Evolutionary conservation across 192 early-diverging fungal species (phyloP), one percentile per base, ranked within the genome.

Genomic region (Coemansia brasiliensis): DNA sequence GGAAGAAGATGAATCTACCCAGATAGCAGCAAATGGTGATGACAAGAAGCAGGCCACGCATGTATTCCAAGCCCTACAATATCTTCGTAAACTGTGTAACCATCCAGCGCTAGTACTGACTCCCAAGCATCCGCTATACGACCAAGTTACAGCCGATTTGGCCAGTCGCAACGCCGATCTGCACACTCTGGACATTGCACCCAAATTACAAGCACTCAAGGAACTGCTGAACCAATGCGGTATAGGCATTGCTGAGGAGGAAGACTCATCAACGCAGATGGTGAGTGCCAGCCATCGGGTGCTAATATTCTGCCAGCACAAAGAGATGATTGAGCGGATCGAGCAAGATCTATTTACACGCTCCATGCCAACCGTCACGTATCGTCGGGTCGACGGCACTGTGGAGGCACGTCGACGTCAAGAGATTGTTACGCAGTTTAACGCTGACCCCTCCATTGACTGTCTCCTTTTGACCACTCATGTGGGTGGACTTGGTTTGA

Each of bases 61-160:
- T 65, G 90, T 98, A 21, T 99, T 99, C 85, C 97, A 99, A 81
- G 94, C 95, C 0, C 72, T 99, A 26, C 95, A 98, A 74, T 98
- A 98, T 59, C 81, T 99, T 24, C 83, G 92, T 32, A 94, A 94
- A 67, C 83, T 99, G 7, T 93, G 92, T 69, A 98, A 99, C 69
- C 97, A 99, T 57, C 97, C 97, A 17, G 84, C 87, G 13, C 72
- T 93, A 62, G 96, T 98, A 15, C 76, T 97, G 44, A 93, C 90
- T 42, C 87, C 88, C 32, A 85, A 86, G 54, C 95, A 99, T 77
- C 94, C 94, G 27, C 82, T 92, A 43, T 94, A 91, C 63, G 57
- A 55, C 26, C 82, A 83, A 18, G 87, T 95, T 2, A 82, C 84
- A 65, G 61, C 61, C 2, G 76, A 86, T 22, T 60, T 98, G 62